These are phyloP conservation scores for Mrakiaceae sp. DNA, from an alignment of 1,284 basidiomycete species.

Conservation along the genomic window DNA sequence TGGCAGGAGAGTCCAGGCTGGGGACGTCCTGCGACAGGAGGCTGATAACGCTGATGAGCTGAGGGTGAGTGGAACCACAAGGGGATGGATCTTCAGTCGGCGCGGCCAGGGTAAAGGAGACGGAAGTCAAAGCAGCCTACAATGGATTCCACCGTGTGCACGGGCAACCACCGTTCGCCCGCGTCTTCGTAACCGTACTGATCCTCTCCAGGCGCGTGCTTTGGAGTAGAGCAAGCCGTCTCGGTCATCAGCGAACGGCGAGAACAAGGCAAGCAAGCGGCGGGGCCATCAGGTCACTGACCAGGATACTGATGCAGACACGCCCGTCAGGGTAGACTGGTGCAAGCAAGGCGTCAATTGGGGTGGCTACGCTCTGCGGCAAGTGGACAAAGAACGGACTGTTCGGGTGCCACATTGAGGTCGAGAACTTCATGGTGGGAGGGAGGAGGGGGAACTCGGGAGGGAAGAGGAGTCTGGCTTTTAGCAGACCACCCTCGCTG, in stretches of 20 bases:
- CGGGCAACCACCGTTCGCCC: conserved; percentile 93
- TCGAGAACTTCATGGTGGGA: conserved; percentile 91
- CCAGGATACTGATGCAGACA: conserved; percentile 93
- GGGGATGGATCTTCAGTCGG: not conserved
- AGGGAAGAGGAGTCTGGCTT: conserved; percentile 76
- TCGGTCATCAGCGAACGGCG: not conserved
- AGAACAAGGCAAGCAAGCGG: not conserved
- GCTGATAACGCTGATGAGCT: conserved; percentile 95
- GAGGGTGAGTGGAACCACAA: conserved; percentile 9
- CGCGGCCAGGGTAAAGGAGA: not conserved
- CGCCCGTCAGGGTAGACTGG: conserved; percentile 78
- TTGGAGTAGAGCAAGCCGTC: conserved; percentile 14
- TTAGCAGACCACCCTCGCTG: conserved; percentile 88
- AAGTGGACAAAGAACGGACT: conserved; percentile 43
- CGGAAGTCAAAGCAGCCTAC: conserved; percentile 44
- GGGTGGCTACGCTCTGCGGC: conserved; percentile 2
- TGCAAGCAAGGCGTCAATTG: not conserved
- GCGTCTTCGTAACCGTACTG: conserved; percentile 98
- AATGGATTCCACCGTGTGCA: conserved; percentile 94
- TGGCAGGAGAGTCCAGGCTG: conserved; percentile 89
- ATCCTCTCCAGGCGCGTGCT: conserved; percentile 95
- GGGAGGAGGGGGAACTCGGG: conserved; percentile 81
- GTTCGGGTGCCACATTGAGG: conserved; percentile 99
- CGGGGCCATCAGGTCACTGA: conserved; percentile 35
- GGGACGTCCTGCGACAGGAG: conserved; percentile 85